Conservation (phyloP, 345 rosid genomes). For the Eucalyptus melliodora region DNA sequence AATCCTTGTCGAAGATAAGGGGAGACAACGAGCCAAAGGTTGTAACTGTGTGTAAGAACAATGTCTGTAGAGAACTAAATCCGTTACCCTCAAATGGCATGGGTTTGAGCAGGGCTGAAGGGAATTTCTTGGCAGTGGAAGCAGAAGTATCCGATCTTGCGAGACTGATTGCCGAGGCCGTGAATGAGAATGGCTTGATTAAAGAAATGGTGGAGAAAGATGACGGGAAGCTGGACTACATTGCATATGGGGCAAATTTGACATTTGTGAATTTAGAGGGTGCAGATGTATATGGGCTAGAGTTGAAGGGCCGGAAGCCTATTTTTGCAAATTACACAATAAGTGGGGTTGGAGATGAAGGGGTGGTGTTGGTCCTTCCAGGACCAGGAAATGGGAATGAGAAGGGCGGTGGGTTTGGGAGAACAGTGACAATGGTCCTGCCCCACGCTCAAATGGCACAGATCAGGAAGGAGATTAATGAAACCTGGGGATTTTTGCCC, state of each 20-base stretch:
- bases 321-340: constrained; percentile 29
- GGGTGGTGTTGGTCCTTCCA: constrained; percentile 31
- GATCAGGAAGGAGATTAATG: constrained; percentile 18
- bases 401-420: constrained; percentile 1
- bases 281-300: constrained; percentile 23
- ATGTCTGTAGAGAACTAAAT: background rate
- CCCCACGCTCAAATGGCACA: constrained; percentile 19
- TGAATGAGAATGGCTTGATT: constrained; percentile 3
- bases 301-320: constrained; percentile 36
- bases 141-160: constrained; percentile 23
- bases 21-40: constrained; percentile 4
- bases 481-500: background rate
- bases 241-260: constrained; percentile 48
- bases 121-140: constrained; percentile 8
- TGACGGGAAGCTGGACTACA: constrained; percentile 12
- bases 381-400: background rate
- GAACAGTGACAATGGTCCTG: constrained; percentile 18
- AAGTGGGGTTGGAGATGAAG: constrained; percentile 53
- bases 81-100: constrained; percentile 13
- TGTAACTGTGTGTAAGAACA: constrained; percentile 23
- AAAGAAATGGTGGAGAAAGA: constrained; percentile 12
- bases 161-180: constrained; percentile 2
- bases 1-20: constrained; percentile 20
- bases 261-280: constrained; percentile 53
- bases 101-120: constrained; percentile 19